Conservation (phyloP, 257 asterid species). For the Petunia axillaris region DNA sequence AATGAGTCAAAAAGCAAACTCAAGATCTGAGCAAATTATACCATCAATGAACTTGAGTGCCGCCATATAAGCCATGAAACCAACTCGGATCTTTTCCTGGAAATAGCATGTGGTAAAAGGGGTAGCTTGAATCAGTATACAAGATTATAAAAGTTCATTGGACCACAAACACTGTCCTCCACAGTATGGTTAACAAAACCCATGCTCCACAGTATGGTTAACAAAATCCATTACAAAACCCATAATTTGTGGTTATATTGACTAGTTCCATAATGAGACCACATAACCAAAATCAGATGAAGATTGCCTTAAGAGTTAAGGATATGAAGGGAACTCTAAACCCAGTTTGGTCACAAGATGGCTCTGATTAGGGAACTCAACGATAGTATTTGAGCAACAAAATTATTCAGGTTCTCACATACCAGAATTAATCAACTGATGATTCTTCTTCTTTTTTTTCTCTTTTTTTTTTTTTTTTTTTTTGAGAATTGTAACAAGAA, state of each 20-base stretch:
- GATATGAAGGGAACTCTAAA: not conserved
- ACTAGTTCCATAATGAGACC: conserved; percentile 12
- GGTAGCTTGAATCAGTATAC: conserved; percentile 20
- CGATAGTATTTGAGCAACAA: not conserved
- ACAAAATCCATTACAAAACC: not conserved
- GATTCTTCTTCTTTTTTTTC: too few relatives aligned
- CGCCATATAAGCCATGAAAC: conserved; percentile 70
- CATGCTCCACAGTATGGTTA: not conserved
- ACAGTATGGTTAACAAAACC: not conserved
- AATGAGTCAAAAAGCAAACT: not conserved
- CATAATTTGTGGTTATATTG: not conserved
- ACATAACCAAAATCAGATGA: not conserved
- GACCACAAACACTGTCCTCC: not conserved
- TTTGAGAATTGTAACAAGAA: too few relatives aligned
- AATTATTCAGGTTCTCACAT: not conserved
- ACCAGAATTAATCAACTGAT: not conserved
- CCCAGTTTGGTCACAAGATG: not conserved
- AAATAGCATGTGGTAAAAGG: conserved; percentile 26
- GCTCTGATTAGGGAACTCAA: not conserved
- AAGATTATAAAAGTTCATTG: not conserved
- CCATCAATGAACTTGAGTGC: conserved; percentile 89
- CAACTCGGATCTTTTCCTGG: conserved; percentile 82
- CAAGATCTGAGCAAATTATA: conserved; percentile 39
- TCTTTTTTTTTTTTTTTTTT: too few relatives aligned
- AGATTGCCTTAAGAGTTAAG: too few relatives aligned